Percentiles rank a stretch among this genome's conserved stretches.
Evolutionary conservation across 2,329 filamentous ascomycete genomes (phyloP).

Genomic region (Eutypa lata): DNA sequence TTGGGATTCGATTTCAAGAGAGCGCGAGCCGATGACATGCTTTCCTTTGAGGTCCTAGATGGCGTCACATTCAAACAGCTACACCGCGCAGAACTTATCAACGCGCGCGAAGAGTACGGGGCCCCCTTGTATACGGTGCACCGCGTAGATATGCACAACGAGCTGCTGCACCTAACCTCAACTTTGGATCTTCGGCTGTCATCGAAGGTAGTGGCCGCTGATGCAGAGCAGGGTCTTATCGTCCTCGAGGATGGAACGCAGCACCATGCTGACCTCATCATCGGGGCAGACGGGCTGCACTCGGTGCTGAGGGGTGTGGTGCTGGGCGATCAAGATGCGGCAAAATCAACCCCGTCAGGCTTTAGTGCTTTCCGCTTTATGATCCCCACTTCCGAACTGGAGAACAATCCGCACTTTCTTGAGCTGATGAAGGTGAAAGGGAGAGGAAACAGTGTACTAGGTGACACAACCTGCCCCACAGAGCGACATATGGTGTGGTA

Average conservation of each 20-base stretch:
- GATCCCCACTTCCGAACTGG: constrained; percentile 8
- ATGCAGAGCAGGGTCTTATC: constrained; percentile 19
- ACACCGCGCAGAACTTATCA: constrained; percentile 8
- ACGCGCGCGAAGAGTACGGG: constrained; percentile 22
- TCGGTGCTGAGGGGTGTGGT: constrained; percentile 14
- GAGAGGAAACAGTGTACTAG: constrained; percentile 15
- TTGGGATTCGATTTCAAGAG: constrained; percentile 24
- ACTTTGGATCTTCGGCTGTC: constrained; percentile 17
- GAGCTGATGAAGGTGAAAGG: constrained; percentile 13
- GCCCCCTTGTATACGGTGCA: constrained; percentile 20
- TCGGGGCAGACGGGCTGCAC: constrained; percentile 28
- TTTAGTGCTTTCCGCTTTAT: constrained; percentile 22
- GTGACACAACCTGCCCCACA: constrained; percentile 13
- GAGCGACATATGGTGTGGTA: constrained; percentile 29
- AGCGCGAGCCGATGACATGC: constrained; percentile 19
- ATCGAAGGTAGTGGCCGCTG: constrained; percentile 12
- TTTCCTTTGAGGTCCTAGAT: constrained; percentile 17
- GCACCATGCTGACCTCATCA: constrained; percentile 25
- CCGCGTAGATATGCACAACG: constrained; percentile 25
- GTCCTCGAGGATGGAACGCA: constrained; percentile 13
- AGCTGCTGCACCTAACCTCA: constrained; percentile 18
- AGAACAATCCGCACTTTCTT: constrained; percentile 16
- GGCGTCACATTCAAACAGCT: constrained; percentile 16
- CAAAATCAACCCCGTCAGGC: constrained; percentile 12
- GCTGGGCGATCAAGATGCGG: constrained; percentile 12